A percentile compares a stretch with the other conserved stretches of the same genome.
Evolutionary conservation across 805 yeast species (phyloP).

Genomic region (Sugiyamaella chiloensis): DNA sequence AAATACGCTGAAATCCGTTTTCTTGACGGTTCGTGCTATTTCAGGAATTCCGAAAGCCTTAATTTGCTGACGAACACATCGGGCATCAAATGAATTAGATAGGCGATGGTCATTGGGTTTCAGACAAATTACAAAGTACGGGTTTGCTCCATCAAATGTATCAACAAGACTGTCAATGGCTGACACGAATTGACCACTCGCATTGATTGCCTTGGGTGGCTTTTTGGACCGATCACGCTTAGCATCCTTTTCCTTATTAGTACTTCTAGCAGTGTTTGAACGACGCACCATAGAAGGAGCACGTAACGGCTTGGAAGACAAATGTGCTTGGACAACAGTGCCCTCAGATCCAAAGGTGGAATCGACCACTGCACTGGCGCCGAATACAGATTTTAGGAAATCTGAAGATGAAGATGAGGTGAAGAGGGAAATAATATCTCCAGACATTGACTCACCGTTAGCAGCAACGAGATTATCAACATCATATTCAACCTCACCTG

Average conservation of each 20-base stretch:
- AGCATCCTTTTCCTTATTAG: conserved; percentile 7
- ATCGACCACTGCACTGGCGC: conserved; percentile 37
- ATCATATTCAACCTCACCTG: conserved; percentile 55
- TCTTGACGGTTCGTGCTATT: conserved; percentile 37
- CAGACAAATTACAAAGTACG: conserved; percentile 40
- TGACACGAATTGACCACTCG: conserved; percentile 34
- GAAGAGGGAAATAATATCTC: conserved; percentile 40
- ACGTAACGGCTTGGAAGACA: conserved; percentile 39
- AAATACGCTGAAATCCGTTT: conserved; percentile 37
- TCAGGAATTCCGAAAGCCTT: conserved; percentile 41
- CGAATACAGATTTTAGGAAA: conserved; percentile 35
- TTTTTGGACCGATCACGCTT: conserved; percentile 13
- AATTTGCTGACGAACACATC: conserved; percentile 42
- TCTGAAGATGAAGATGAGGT: conserved; percentile 38
- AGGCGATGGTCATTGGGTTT: conserved; percentile 41
- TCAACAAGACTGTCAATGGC: conserved; percentile 37
- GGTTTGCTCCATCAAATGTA: conserved; percentile 38
- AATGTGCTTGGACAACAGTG: conserved; percentile 38
- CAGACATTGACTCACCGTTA: conserved; percentile 48
- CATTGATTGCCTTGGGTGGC: conserved; percentile 11
- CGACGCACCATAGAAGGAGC: conserved; percentile 36
- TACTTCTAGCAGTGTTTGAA: conserved; percentile 8
- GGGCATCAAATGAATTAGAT: conserved; percentile 39
- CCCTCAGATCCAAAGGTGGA: conserved; percentile 32
- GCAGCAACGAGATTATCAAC: conserved; percentile 50